These are phyloP conservation scores for Phyllostachys edulis DNA, from an alignment of 176 grass and related monocot species.

Conservation along the genomic window DNA sequence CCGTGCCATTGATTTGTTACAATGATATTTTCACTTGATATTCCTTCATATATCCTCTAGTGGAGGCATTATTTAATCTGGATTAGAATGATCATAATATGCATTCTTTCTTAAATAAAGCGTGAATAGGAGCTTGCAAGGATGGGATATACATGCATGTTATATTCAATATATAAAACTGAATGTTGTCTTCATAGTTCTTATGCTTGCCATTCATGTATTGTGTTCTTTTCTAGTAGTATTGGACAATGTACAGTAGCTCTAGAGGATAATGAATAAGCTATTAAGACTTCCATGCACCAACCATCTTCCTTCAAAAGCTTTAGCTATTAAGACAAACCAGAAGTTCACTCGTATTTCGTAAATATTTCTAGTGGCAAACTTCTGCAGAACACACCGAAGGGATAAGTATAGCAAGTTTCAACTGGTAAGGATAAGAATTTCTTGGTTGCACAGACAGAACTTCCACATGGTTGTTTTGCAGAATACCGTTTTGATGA, in stretches of 20 bases:
- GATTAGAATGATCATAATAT: background rate
- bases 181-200: background rate
- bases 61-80: background rate
- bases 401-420: background rate
- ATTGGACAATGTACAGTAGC: background rate
- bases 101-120: background rate
- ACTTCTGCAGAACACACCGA: background rate
- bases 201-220: background rate
- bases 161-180: background rate
- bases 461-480: too few species aligned
- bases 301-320: background rate
- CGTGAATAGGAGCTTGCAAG: background rate
- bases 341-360: background rate
- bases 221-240: too few species aligned
- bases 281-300: background rate
- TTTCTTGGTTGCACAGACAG: too few species aligned
- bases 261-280: too few species aligned
- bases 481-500: too few species aligned
- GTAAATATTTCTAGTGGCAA: background rate
- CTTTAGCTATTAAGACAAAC: background rate
- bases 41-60: background rate
- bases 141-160: background rate
- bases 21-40: conserved; percentile 19
- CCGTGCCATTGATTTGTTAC: background rate
- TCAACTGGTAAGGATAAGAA: background rate